Base-by-base conservation (phyloP, 108 stramenopile genomes). In the Cylindrotheca fusiformis region DNA sequence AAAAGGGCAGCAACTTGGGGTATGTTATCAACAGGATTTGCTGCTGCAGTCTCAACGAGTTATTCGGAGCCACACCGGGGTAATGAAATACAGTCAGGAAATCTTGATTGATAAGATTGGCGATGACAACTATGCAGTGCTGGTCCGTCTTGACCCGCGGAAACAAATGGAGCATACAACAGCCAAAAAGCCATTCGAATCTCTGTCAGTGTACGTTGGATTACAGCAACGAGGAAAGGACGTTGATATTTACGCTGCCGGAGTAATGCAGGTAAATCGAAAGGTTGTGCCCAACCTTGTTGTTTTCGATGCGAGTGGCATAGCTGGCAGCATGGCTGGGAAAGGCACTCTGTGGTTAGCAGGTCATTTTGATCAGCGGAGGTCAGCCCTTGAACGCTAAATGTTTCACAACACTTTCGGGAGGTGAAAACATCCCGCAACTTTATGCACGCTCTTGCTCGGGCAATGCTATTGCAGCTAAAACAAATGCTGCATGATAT, bases 281-380 rank as follows among this genome's bases (percentile, higher is more conserved):
- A 71, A 67, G 54, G 68, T 81, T 20, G 77, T 81, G 0, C 80
- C 80, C 18, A 78, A 81, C 31, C 52, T 81, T 10, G 52, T 71
- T 0, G 57, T 81, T 1, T 75, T 81, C 47, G 80, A 81, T 75
- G 77, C 80, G 19, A 71, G 72, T 53, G 74, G 74, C 2, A 71
- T 81, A 30, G 80, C 80, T 49, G 80, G 80, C 0, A 61, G 55
- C 0, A 70, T 81, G 69, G 80, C 80, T 22, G 80, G 80, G 17
- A 78, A 78, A 36, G 80, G 74, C 22, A 81, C 80, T 12, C 54
- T 81, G 22, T 81, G 80, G 80, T 45, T 81, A 1, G 74, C 80
- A 8, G 77, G 55, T 36, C 67, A 76, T 62, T 80, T 80, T 61
- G 63, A 60, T 19, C 55, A 60, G 33, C 17, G 62, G 21, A 18